These are phyloP conservation scores for Citrus glauca DNA, from an alignment of 345 rosid species.

Conservation along the genomic window DNA sequence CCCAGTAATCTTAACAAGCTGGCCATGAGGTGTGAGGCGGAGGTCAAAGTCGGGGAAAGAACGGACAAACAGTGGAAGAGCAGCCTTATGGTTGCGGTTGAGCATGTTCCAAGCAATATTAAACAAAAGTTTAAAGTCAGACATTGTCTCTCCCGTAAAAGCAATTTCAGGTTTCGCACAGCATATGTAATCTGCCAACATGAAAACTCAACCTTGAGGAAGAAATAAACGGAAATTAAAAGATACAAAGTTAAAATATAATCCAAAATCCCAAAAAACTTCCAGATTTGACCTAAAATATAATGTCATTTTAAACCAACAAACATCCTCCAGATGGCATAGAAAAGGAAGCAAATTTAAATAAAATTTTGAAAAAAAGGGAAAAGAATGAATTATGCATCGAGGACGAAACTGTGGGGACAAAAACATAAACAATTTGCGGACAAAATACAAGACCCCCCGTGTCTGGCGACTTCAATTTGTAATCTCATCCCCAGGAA, in stretches of 20 bases:
- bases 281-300: background rate
- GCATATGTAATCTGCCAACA: slow-evolving; percentile 70
- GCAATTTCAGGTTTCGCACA: slow-evolving; percentile 70
- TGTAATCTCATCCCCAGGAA: slow-evolving; percentile 66
- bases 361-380: too few relatives aligned
- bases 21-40: too few relatives aligned
- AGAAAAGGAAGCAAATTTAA: background rate
- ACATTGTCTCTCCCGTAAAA: slow-evolving; percentile 87
- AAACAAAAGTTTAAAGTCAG: slow-evolving; percentile 40
- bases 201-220: slow-evolving; percentile 14
- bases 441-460: slow-evolving; percentile 51
- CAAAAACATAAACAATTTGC: background rate
- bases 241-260: background rate
- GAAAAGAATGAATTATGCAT: too few relatives aligned
- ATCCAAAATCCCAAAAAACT: background rate
- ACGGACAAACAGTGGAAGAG: too few relatives aligned
- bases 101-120: too few relatives aligned
- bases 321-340: background rate
- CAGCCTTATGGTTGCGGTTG: too few relatives aligned
- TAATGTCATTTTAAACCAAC: background rate
- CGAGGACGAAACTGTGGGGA: background rate
- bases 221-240: slow-evolving; percentile 2
- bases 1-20: too few relatives aligned
- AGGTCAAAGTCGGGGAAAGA: too few relatives aligned
- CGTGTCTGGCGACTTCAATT: slow-evolving; percentile 68